Evolutionary conservation across 768 basidiomycete species (phyloP).

Genomic region (Nevesoporus exiguus): DNA sequence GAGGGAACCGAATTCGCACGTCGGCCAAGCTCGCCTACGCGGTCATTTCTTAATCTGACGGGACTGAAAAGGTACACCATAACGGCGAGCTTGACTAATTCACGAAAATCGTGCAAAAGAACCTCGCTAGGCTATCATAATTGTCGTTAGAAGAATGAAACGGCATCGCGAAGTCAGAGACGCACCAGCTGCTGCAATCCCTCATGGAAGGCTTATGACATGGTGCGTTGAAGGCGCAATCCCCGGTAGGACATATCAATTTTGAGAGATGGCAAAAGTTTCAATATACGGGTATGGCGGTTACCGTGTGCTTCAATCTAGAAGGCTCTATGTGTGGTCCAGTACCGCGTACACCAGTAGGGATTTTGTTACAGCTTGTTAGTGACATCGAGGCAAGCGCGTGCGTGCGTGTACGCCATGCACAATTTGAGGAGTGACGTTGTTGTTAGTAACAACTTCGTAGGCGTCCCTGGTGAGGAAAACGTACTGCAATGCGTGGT

Average conservation of each 20-base stretch:
- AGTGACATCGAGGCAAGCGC: conserved; percentile 4
- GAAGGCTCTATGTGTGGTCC: neutral
- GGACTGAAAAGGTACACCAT: neutral
- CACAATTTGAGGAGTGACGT: neutral
- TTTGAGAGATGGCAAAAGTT: neutral
- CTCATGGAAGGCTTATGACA: neutral
- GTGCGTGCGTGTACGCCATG: neutral
- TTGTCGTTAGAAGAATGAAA: neutral
- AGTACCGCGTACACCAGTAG: neutral
- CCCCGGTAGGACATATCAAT: conserved; percentile 1
- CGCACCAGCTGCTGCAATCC: neutral
- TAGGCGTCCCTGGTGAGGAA: neutral
- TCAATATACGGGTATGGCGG: neutral
- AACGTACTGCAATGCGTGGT: neutral
- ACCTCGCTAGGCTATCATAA: neutral
- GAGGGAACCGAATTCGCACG: conserved; percentile 13
- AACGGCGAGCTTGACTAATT: conserved; percentile 1
- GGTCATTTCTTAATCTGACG: neutral
- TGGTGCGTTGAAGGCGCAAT: neutral
- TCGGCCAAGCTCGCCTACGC: neutral
- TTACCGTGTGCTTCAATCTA: conserved; percentile 8
- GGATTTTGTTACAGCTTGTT: neutral
- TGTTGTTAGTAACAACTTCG: conserved; percentile 13
- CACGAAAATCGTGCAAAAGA: neutral
- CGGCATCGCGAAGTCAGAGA: neutral